Evolutionary conservation across 2,329 filamentous ascomycete genomes (phyloP).

Genomic region (Nannizziopsis barbatae): DNA sequence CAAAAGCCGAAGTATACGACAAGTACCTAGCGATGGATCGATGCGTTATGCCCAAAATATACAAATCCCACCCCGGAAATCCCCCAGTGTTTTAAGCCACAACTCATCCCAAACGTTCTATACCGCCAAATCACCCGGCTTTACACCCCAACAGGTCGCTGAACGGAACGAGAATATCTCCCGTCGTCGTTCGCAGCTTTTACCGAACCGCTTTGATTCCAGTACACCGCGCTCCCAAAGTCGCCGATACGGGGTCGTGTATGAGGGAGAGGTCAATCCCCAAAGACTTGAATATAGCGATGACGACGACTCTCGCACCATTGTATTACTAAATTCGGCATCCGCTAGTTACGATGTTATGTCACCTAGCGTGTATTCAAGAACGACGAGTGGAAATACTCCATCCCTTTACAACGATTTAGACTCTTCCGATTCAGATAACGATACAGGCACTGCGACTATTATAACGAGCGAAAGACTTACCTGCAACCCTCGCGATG

Average conservation of each 20-base stretch:
- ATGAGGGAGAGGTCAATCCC: background rate
- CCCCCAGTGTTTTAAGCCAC: constrained; percentile 10
- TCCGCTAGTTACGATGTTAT: constrained; percentile 6
- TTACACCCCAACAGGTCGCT: constrained; percentile 18
- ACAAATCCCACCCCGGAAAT: background rate
- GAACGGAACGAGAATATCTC: constrained; percentile 18
- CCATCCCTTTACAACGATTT: constrained; percentile 9
- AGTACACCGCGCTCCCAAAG: background rate
- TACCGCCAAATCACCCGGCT: background rate
- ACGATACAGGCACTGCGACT: constrained; percentile 18
- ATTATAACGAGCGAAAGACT: constrained; percentile 17
- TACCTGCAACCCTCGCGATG: constrained; percentile 10
- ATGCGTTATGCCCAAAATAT: background rate
- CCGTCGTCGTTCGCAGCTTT: background rate
- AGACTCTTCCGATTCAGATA: constrained; percentile 11
- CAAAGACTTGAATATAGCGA: constrained; percentile 6
- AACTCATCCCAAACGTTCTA: constrained; percentile 4
- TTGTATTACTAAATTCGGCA: constrained; percentile 12
- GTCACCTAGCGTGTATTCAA: constrained; percentile 28
- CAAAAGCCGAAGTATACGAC: constrained; percentile 12
- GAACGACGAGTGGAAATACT: constrained; percentile 22
- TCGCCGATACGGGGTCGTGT: background rate
- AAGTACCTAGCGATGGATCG: constrained; percentile 9
- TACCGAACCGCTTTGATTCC: background rate
- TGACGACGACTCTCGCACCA: constrained; percentile 14